Percentiles rank a stretch among this genome's conserved stretches.
phyloP scores from a whole-genome alignment of 192 early-diverging fungal species.

The Podila minutissima region DNA sequence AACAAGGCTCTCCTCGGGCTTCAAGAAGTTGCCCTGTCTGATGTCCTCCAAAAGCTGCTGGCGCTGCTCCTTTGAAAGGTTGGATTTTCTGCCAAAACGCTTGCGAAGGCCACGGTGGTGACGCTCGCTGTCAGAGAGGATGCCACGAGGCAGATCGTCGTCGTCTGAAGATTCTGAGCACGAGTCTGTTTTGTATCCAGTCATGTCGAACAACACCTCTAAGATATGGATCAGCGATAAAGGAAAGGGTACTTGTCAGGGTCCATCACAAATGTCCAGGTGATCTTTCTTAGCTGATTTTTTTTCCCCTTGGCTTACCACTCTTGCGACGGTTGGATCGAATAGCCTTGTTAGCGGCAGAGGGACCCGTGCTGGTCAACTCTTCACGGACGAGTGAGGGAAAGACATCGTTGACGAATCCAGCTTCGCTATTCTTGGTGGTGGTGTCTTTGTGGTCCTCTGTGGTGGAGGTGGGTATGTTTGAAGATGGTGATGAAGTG shows the following conservation, averaged over 20 bases:
- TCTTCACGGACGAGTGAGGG: conserved; percentile 34
- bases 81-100: conserved; percentile 23
- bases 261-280: neutral
- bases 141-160: conserved; percentile 37
- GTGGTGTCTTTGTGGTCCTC: neutral
- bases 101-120: conserved; percentile 28
- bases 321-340: conserved; percentile 19
- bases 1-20: conserved; percentile 23
- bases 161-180: conserved; percentile 41
- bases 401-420: conserved; percentile 27
- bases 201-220: conserved; percentile 57
- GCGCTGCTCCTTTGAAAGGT: conserved; percentile 33
- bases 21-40: conserved; percentile 29
- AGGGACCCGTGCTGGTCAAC: neutral
- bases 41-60: conserved; percentile 45
- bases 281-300: neutral
- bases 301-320: conserved; percentile 19
- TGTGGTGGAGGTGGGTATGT: neutral
- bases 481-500: neutral
- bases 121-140: conserved; percentile 49
- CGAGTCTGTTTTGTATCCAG: conserved; percentile 60
- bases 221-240: neutral
- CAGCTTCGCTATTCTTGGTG: neutral
- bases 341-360: neutral
- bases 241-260: neutral